Percentiles rank a stretch among this genome's conserved stretches.
phyloP scores from a whole-genome alignment of 2,329 filamentous ascomycete genomes.

The Blumeria graminis region DNA sequence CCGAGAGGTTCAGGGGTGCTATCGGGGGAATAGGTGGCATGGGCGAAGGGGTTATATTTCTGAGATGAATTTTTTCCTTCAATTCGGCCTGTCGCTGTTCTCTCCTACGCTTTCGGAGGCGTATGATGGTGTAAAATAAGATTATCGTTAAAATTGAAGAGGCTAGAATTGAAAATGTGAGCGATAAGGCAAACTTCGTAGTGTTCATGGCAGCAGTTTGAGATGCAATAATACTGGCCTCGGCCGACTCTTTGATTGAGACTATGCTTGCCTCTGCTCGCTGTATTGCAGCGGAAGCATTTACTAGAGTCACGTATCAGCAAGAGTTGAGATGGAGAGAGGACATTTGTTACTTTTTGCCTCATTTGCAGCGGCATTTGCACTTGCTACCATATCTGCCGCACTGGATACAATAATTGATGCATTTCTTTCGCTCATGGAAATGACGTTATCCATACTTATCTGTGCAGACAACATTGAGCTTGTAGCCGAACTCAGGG shows the following conservation, averaged over 20 bases:
- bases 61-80: slow-evolving; percentile 3
- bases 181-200: slow-evolving; percentile 5
- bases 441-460: slow-evolving; percentile 3
- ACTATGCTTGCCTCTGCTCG: slow-evolving; percentile 5
- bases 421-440: slow-evolving; percentile 4
- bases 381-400: slow-evolving; percentile 2
- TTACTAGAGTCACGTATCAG: slow-evolving; percentile 3
- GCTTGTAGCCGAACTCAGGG: not conserved
- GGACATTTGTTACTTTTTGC: slow-evolving; percentile 2
- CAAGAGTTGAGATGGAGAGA: not conserved
- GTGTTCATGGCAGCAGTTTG: slow-evolving; percentile 5
- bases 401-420: not conserved
- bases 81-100: slow-evolving; percentile 3
- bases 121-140: slow-evolving; percentile 4
- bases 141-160: slow-evolving; percentile 7
- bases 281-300: slow-evolving; percentile 4
- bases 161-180: slow-evolving; percentile 10
- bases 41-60: not conserved
- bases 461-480: slow-evolving; percentile 1
- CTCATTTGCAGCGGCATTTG: slow-evolving; percentile 3
- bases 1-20: not conserved
- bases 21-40: not conserved
- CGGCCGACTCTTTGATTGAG: slow-evolving; percentile 3
- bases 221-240: slow-evolving; percentile 2
- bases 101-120: slow-evolving; percentile 2